Conservation (phyloP, 345 rosid species). For the Arabis hirsuta region DNA sequence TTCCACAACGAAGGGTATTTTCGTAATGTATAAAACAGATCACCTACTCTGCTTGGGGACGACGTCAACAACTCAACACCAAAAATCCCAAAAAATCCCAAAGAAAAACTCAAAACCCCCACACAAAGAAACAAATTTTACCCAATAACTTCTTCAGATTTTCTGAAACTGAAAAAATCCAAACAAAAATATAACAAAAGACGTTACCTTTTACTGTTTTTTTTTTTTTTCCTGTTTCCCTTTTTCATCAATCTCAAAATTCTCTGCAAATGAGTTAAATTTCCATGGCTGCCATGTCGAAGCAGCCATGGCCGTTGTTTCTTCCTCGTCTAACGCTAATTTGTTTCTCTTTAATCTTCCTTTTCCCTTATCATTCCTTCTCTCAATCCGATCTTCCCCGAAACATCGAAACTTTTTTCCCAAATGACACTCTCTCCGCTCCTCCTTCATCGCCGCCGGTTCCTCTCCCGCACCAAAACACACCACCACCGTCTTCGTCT, state of each 20-base stretch:
- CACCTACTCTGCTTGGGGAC: slow-evolving; percentile 35
- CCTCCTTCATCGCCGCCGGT: slow-evolving; percentile 27
- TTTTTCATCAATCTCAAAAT: neutral
- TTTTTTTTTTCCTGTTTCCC: neutral
- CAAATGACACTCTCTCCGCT: slow-evolving; percentile 41
- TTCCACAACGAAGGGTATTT: neutral
- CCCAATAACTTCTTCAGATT: neutral
- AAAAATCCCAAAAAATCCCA: slow-evolving; percentile 13
- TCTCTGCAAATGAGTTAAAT: slow-evolving; percentile 26
- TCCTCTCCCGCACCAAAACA: slow-evolving; percentile 10
- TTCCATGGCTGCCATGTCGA: slow-evolving; percentile 50
- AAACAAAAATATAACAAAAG: slow-evolving; percentile 17
- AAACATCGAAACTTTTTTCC: slow-evolving; percentile 70
- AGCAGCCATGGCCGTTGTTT: slow-evolving; percentile 49
- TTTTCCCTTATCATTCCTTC: slow-evolving; percentile 43
- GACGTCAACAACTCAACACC: slow-evolving; percentile 25
- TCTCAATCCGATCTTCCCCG: slow-evolving; percentile 53
- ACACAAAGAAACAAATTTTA: neutral
- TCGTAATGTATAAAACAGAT: slow-evolving; percentile 19
- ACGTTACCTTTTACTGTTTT: slow-evolving; percentile 9
- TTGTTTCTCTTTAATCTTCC: slow-evolving; percentile 4
- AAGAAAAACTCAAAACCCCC: slow-evolving; percentile 21
- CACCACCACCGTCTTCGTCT: slow-evolving; percentile 36
- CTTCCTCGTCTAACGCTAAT: slow-evolving; percentile 21
- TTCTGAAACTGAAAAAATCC: neutral